These are phyloP conservation scores for Penicillium glabrum DNA, from an alignment of 2,329 filamentous ascomycete genomes.

Conservation along the genomic window DNA sequence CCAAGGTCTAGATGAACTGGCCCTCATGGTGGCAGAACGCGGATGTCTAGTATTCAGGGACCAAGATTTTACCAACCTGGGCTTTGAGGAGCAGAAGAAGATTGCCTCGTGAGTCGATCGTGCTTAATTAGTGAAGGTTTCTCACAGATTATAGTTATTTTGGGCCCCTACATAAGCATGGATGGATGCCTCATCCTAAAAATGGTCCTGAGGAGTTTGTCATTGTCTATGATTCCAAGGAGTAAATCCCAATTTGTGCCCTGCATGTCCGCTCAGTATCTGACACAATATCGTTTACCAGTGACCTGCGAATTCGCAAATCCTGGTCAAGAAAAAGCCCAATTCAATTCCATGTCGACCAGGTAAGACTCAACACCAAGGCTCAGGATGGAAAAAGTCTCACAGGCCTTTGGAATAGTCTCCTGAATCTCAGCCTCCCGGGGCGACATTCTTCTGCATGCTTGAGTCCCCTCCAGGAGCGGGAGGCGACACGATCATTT, in stretches of 20 bases:
- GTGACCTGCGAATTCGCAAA: conserved; percentile 1
- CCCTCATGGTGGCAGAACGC: not conserved
- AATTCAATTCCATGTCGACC: conserved; percentile 1
- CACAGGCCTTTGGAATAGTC: not conserved
- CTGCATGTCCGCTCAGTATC: not conserved
- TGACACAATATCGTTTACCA: not conserved
- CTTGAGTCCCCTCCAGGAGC: not conserved
- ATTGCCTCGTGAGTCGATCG: not conserved
- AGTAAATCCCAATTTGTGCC: not conserved
- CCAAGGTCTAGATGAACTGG: not conserved
- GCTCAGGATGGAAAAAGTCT: not conserved
- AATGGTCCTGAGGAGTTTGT: not conserved
- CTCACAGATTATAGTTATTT: not conserved
- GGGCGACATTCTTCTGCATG: conserved; percentile 1
- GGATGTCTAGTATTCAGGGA: not conserved
- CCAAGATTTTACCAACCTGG: not conserved
- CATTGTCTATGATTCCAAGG: conserved; percentile 1
- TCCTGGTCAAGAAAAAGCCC: not conserved
- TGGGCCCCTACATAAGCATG: not conserved
- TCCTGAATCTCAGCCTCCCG: not conserved
- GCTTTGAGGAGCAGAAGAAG: not conserved
- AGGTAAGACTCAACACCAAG: not conserved
- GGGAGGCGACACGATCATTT: not conserved
- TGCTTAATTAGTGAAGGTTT: not conserved
- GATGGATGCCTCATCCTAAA: not conserved